Conservation (phyloP, 306 rosid species). For the Oemleria cerasiformis region DNA sequence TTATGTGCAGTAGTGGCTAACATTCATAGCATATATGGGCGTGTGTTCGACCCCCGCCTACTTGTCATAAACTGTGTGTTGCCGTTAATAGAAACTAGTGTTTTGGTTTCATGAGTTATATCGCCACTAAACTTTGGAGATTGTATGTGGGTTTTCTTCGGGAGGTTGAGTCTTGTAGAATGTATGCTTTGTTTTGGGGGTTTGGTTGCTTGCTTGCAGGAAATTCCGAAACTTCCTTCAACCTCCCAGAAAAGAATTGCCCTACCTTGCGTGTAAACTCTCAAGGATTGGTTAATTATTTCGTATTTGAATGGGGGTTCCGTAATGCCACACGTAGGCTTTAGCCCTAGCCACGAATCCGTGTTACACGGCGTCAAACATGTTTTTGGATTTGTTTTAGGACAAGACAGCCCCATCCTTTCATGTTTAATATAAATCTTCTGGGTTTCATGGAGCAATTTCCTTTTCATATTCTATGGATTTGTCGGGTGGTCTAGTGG, state of each 20-base stretch:
- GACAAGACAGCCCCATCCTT: not conserved
- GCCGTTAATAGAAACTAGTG: conserved; percentile 5
- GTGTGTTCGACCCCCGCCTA: not conserved
- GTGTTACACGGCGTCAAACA: not conserved
- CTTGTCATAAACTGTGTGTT: conserved; percentile 11
- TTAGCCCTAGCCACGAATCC: no score
- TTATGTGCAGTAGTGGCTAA: conserved; percentile 34
- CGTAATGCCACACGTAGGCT: no score
- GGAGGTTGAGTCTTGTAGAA: no score
- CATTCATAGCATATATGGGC: conserved; percentile 28
- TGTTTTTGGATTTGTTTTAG: not conserved
- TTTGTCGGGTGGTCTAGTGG: not conserved
- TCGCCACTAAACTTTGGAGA: no score
- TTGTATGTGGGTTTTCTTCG: not conserved
- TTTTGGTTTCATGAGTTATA: not conserved
- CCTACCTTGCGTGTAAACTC: no score
- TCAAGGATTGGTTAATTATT: no score
- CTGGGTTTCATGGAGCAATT: not conserved
- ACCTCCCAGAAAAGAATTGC: no score
- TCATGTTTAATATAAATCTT: not conserved
- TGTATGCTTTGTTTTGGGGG: no score
- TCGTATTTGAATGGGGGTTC: no score
- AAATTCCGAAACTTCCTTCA: no score
- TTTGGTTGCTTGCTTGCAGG: no score
- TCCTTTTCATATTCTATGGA: not conserved